Evolutionary conservation across 345 rosid genomes (phyloP).

Genomic region (Eucalyptus urophylla): DNA sequence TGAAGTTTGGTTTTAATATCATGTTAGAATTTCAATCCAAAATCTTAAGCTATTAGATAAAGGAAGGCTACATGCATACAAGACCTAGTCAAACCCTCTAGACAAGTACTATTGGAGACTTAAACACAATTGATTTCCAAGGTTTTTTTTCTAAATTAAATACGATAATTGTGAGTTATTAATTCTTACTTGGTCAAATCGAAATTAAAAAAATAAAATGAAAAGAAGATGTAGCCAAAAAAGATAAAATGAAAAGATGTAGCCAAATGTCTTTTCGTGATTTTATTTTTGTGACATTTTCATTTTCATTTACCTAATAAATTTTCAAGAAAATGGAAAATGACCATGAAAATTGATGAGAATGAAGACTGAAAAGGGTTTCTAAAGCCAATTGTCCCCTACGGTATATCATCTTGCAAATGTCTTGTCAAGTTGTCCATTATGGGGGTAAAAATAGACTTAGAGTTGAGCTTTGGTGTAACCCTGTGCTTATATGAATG

Average conservation of each 20-base stretch:
- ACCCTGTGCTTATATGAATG: neutral
- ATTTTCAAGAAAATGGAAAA: neutral
- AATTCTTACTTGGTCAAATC: neutral
- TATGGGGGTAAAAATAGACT: neutral
- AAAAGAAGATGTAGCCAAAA: neutral
- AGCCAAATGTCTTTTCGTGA: neutral
- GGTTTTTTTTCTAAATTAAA: neutral
- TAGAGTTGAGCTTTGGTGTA: neutral
- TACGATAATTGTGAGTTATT: neutral
- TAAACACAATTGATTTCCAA: neutral
- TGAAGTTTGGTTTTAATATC: neutral
- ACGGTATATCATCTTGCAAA: neutral
- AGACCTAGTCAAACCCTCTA: neutral
- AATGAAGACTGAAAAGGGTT: neutral
- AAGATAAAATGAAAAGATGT: neutral
- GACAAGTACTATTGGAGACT: neutral
- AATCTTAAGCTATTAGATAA: neutral
- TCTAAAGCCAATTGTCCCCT: neutral
- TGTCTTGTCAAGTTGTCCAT: neutral
- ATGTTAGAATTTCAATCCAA: neutral
- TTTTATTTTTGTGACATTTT: neutral
- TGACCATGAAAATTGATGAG: neutral
- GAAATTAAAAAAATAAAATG: neutral
- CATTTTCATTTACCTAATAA: neutral
- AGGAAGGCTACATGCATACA: neutral